Conservation (phyloP, 176 grass and related monocot species). For the Phoenix roebelenii region DNA sequence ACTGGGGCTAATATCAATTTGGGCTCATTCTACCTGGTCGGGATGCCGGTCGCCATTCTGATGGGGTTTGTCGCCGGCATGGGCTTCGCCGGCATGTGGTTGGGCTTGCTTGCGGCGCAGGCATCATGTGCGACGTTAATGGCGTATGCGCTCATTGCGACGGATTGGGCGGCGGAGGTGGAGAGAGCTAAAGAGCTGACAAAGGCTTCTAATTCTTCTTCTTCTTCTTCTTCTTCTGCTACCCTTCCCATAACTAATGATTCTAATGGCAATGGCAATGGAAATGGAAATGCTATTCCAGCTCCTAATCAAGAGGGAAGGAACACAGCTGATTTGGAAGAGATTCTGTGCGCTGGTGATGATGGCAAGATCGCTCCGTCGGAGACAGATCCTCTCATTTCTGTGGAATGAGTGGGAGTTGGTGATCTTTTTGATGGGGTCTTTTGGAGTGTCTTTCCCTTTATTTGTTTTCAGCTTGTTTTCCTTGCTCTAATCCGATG, state of each 20-base stretch:
- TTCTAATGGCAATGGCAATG: background rate
- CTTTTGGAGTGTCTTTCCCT: background rate
- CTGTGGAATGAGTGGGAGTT: no score
- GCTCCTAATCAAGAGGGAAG: background rate
- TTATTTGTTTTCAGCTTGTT: no score
- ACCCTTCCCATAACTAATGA: background rate
- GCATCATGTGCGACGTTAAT: background rate
- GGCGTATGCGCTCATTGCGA: background rate
- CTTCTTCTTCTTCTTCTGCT: background rate
- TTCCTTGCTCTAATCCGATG: no score
- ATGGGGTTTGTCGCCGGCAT: background rate
- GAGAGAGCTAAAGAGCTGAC: constrained; percentile 3
- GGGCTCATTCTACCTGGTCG: constrained; percentile 3
- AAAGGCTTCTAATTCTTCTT: background rate
- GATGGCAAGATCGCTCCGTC: background rate
- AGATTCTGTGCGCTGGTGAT: background rate
- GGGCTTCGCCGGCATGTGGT: background rate
- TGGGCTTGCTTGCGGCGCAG: constrained; percentile 1
- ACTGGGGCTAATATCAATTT: background rate
- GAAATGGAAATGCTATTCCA: no score
- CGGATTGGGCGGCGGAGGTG: background rate
- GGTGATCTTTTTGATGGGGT: background rate
- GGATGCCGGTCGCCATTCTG: background rate
- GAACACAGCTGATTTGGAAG: background rate
- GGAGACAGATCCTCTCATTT: constrained; percentile 9